phyloP scores from a whole-genome alignment of 371 early-diverging fungal species.

The Mucor sp. region DNA sequence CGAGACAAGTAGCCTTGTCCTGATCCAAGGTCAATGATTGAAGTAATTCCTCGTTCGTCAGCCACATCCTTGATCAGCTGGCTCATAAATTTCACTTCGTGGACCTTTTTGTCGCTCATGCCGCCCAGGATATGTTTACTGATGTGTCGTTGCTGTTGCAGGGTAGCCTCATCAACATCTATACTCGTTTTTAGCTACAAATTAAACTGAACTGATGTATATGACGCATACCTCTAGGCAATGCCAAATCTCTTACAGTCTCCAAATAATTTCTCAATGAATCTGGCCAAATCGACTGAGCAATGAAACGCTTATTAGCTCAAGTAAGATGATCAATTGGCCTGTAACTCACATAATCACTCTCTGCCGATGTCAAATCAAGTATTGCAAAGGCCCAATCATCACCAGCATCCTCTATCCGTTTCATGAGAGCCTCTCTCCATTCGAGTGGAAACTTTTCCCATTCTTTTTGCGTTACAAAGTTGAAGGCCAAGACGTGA shows the following conservation, averaged over 20 bases:
- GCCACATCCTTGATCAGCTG: constrained; percentile 57
- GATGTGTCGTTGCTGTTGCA: constrained; percentile 6
- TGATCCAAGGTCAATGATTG: constrained; percentile 72
- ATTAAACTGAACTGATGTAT: no score
- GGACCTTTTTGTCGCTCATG: constrained; percentile 79
- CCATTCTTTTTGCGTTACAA: constrained; percentile 55
- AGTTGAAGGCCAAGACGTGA: constrained; percentile 56
- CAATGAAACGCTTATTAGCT: neutral
- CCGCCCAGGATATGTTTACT: constrained; percentile 51
- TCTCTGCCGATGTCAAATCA: constrained; percentile 17
- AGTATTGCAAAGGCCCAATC: constrained; percentile 17
- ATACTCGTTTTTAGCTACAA: neutral
- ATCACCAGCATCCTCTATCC: constrained; percentile 23
- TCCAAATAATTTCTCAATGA: constrained; percentile 19
- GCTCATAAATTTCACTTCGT: constrained; percentile 70
- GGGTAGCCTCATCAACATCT: neutral
- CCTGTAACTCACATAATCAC: constrained; percentile 21
- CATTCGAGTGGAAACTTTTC: constrained; percentile 45
- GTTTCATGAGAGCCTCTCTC: constrained; percentile 38
- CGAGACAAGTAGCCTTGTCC: constrained; percentile 81
- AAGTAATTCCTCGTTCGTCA: constrained; percentile 33
- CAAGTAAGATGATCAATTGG: neutral
- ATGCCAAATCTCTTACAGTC: constrained; percentile 15
- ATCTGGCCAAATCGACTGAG: constrained; percentile 26
- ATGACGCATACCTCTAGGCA: constrained; percentile 14